Evolutionary conservation across 768 basidiomycete species (phyloP).

Genomic region (Leucosporidium yakuticum): DNA sequence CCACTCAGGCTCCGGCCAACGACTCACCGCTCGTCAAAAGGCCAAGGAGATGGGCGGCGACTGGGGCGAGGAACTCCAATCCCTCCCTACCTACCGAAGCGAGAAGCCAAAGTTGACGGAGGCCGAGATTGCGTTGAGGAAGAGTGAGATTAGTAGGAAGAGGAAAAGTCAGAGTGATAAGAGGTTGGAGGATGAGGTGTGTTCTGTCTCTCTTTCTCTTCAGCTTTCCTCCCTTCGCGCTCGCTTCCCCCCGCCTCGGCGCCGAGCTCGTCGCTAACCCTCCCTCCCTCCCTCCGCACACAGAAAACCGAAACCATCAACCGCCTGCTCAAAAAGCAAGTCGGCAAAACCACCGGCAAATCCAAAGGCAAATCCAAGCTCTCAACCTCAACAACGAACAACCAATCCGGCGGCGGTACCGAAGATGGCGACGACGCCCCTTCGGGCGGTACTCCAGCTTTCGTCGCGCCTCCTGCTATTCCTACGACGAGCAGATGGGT

Average conservation of each 20-base stretch:
- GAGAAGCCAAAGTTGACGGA: conserved; percentile 64
- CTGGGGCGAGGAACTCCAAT: conserved; percentile 31
- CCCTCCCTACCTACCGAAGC: conserved; percentile 24
- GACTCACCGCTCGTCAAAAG: conserved; percentile 38
- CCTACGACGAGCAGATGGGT: conserved; percentile 69
- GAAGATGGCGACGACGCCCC: conserved; percentile 6
- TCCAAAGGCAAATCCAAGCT: conserved; percentile 4
- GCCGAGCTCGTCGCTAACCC: too few relatives aligned
- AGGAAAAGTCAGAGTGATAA: conserved; percentile 73
- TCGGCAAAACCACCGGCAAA: conserved; percentile 36
- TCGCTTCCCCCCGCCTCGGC: too few relatives aligned
- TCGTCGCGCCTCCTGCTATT: conserved; percentile 34
- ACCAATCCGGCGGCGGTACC: conserved; percentile 42
- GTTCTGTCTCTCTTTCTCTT: conserved; percentile 9
- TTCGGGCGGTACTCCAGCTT: conserved; percentile 45
- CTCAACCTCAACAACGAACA: conserved; percentile 42
- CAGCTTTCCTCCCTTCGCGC: neutral
- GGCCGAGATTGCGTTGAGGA: conserved; percentile 63
- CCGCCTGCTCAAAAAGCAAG: conserved; percentile 77
- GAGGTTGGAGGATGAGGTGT: conserved; percentile 75
- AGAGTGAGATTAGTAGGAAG: conserved; percentile 76
- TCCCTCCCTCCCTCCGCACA: neutral
- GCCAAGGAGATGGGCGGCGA: conserved; percentile 37
- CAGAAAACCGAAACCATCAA: conserved; percentile 77
- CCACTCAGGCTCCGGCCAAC: neutral